Evolutionary conservation across 2,329 filamentous ascomycete species (phyloP).

Genomic region (Neonectria ditissima): DNA sequence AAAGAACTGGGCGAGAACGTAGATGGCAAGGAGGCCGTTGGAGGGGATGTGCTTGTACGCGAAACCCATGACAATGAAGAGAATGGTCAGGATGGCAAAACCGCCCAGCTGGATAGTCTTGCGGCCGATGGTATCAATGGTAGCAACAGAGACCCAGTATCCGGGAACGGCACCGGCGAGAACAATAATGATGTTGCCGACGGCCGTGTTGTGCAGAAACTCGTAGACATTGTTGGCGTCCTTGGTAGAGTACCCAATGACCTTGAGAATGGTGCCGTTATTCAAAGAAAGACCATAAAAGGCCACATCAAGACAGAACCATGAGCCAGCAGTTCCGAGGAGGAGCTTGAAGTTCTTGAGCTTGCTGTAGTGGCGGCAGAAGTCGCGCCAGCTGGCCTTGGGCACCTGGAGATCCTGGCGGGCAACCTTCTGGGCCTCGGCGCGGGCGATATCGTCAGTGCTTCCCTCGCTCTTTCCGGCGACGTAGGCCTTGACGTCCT

Average conservation of each 20-base stretch:
- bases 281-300: slow-evolving; percentile 80
- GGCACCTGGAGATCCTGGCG: slow-evolving; percentile 69
- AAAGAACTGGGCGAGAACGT: slow-evolving; percentile 69
- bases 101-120: slow-evolving; percentile 80
- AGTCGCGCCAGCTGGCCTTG: slow-evolving; percentile 80
- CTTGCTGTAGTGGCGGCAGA: slow-evolving; percentile 75
- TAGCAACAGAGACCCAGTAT: slow-evolving; percentile 83
- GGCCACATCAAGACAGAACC: slow-evolving; percentile 78
- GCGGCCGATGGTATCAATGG: slow-evolving; percentile 79
- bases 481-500: slow-evolving; percentile 81
- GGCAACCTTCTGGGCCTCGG: slow-evolving; percentile 66
- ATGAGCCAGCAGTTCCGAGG: slow-evolving; percentile 84
- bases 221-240: slow-evolving; percentile 70
- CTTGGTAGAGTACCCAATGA: slow-evolving; percentile 75
- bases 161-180: slow-evolving; percentile 83
- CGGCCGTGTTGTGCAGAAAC: slow-evolving; percentile 77
- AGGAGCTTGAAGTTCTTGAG: slow-evolving; percentile 79
- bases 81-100: slow-evolving; percentile 69
- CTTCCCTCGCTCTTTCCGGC: slow-evolving; percentile 70
- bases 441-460: slow-evolving; percentile 75
- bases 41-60: slow-evolving; percentile 66
- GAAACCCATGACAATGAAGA: slow-evolving; percentile 73
- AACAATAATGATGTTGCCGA: slow-evolving; percentile 83
- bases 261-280: slow-evolving; percentile 76
- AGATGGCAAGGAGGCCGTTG: slow-evolving; percentile 66